These are phyloP conservation scores for Penicillium longicatenatum DNA, from an alignment of 495 filamentous ascomycete genomes.

Conservation along the genomic window DNA sequence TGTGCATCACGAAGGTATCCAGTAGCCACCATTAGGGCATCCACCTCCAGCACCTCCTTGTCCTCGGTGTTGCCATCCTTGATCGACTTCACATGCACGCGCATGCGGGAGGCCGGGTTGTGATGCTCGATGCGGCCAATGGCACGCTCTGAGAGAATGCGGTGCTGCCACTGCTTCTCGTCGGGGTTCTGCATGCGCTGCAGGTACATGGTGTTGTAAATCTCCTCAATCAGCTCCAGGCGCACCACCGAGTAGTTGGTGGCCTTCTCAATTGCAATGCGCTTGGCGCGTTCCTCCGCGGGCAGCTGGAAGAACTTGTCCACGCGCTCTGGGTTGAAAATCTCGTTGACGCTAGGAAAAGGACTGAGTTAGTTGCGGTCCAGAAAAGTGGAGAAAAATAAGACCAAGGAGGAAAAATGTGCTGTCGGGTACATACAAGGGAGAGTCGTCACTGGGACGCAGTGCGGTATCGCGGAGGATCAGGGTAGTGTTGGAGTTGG, in stretches of 20 bases:
- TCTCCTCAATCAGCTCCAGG: conserved; percentile 78
- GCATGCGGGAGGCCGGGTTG: conserved; percentile 43
- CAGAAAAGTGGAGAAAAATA: not conserved
- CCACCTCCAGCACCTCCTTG: conserved; percentile 67
- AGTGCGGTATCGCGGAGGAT: conserved; percentile 79
- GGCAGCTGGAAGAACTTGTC: conserved; percentile 70
- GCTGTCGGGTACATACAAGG: conserved; percentile 70
- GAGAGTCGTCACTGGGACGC: conserved; percentile 90
- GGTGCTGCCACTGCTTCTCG: conserved; percentile 75
- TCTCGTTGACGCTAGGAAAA: conserved; percentile 78
- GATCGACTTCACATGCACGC: conserved; percentile 36
- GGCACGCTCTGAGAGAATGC: conserved; percentile 68
- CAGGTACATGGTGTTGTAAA: conserved; percentile 83
- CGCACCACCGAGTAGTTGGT: conserved; percentile 97
- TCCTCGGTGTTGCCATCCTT: conserved; percentile 34
- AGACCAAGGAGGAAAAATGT: not conserved
- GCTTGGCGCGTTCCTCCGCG: conserved; percentile 58
- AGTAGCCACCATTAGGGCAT: conserved; percentile 83
- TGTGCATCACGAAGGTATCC: conserved; percentile 83
- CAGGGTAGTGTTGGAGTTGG: conserved; percentile 72
- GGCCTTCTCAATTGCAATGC: conserved; percentile 64
- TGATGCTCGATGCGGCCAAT: conserved; percentile 60
- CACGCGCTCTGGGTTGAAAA: conserved; percentile 86
- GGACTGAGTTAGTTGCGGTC: conserved; percentile 19
- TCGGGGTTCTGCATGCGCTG: conserved; percentile 73